These are phyloP conservation scores for Monosporozyma aerobia DNA, from an alignment of 805 yeast species.

Conservation along the genomic window DNA sequence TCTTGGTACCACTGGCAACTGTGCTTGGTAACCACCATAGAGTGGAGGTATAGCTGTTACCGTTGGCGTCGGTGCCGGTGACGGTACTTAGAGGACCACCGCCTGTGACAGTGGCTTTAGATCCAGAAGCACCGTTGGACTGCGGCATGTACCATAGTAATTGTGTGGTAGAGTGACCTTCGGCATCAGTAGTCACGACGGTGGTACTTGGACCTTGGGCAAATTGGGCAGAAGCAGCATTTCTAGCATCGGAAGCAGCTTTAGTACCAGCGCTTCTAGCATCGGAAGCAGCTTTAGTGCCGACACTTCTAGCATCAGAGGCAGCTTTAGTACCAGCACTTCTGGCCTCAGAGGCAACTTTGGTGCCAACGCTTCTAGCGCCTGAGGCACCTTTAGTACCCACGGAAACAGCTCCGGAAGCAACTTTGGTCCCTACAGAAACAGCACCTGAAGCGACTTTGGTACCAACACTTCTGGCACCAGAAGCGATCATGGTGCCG, in stretches of 20 bases:
- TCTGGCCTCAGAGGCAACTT: neutral
- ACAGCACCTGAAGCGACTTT: neutral
- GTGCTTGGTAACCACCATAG: conserved; percentile 26
- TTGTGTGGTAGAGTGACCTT: conserved; percentile 14
- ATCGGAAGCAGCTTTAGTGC: neutral
- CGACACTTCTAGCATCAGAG: neutral
- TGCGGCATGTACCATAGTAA: conserved; percentile 11
- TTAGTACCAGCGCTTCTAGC: neutral
- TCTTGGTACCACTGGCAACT: neutral
- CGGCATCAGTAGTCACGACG: conserved; percentile 14
- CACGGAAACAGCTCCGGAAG: neutral
- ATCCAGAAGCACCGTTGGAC: neutral
- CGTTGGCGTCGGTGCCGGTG: conserved; percentile 15
- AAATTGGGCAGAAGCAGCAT: conserved; percentile 3
- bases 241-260: conserved; percentile 1
- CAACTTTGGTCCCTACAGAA: neutral
- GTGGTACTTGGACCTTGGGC: conserved; percentile 15
- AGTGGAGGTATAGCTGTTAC: conserved; percentile 19
- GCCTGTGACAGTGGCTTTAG: neutral
- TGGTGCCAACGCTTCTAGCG: neutral
- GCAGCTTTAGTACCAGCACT: neutral
- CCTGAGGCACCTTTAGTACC: neutral
- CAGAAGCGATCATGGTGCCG: neutral
- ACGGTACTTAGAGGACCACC: conserved; percentile 16
- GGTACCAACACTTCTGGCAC: neutral